Conservation (phyloP, 345 rosid genomes). For the Rhodamnia rubescens region DNA sequence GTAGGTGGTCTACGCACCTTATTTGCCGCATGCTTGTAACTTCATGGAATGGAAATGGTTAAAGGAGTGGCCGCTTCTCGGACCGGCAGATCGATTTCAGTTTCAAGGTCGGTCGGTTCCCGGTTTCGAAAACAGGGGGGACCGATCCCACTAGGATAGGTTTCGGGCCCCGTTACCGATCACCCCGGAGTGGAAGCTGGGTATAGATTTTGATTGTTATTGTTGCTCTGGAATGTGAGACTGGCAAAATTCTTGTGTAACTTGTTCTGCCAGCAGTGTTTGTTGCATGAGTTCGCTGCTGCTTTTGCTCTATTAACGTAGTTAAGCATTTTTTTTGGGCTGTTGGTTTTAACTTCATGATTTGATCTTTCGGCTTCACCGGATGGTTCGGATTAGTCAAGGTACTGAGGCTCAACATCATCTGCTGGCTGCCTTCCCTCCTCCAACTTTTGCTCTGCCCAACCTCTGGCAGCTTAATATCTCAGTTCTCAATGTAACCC, state of each 20-base stretch:
- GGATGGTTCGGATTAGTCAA: not conserved
- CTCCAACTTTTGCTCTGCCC: not conserved
- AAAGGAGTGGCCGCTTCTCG: too few species aligned
- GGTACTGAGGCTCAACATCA: not conserved
- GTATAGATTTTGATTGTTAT: too few species aligned
- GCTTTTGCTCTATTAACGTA: not conserved
- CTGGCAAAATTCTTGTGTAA: not conserved
- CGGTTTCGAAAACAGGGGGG: too few species aligned
- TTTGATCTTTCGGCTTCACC: not conserved
- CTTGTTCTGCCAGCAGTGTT: not conserved
- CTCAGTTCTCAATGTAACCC: constrained; percentile 14
- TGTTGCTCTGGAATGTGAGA: not conserved
- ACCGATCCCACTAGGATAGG: too few species aligned
- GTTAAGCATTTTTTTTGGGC: not conserved
- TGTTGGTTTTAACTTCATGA: not conserved
- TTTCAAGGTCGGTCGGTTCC: too few species aligned
- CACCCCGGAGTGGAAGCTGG: too few species aligned
- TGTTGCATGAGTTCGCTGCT: not conserved
- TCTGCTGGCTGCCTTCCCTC: not conserved
- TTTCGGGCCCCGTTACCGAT: too few species aligned
- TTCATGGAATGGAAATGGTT: not conserved
- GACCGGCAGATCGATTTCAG: not conserved
- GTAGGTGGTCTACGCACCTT: too few species aligned
- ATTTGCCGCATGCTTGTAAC: too few species aligned
- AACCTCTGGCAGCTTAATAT: not conserved